A percentile compares a stretch with the other conserved stretches of the same genome.
Evolutionary conservation across 148 eudicot genomes (phyloP).

Genomic region (Rhododendron simsii): DNA sequence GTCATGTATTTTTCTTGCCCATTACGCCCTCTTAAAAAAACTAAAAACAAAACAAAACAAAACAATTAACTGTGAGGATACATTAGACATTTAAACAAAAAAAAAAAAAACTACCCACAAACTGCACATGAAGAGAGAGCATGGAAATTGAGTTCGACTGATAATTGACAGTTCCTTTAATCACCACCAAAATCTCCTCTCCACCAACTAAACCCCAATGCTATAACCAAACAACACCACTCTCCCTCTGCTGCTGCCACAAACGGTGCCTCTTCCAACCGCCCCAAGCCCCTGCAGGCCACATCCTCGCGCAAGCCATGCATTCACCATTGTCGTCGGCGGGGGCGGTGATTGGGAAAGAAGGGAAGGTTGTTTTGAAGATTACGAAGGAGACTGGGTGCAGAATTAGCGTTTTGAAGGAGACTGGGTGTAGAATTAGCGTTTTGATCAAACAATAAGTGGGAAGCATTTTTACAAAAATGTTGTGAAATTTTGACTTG

Average conservation of each 20-base stretch:
- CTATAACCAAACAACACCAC: slow-evolving; percentile 11
- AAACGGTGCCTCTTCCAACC: slow-evolving; percentile 13
- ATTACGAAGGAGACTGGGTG: background rate
- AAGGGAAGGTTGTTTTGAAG: background rate
- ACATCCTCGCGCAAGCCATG: slow-evolving; percentile 13
- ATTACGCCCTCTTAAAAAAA: too few species aligned
- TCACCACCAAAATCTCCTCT: slow-evolving; percentile 12
- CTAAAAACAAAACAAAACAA: too few species aligned
- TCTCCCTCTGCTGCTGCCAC: background rate
- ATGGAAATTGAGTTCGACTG: background rate
- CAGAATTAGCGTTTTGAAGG: background rate
- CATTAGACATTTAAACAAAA: too few species aligned
- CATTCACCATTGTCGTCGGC: slow-evolving; percentile 34
- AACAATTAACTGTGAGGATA: too few species aligned
- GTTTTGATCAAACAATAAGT: too few species aligned
- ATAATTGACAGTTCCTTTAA: slow-evolving; percentile 5
- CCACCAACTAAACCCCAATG: background rate
- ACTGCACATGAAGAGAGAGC: background rate
- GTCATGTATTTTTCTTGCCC: too few species aligned
- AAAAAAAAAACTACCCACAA: too few species aligned
- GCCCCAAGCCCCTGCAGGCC: slow-evolving; percentile 23
- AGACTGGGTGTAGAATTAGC: too few species aligned
- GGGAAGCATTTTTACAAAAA: too few species aligned
- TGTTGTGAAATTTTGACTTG: too few species aligned
- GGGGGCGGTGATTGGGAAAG: background rate